These are phyloP conservation scores for Cercospora sp. DNA, from an alignment of 2,329 filamentous ascomycete genomes.

Conservation along the genomic window DNA sequence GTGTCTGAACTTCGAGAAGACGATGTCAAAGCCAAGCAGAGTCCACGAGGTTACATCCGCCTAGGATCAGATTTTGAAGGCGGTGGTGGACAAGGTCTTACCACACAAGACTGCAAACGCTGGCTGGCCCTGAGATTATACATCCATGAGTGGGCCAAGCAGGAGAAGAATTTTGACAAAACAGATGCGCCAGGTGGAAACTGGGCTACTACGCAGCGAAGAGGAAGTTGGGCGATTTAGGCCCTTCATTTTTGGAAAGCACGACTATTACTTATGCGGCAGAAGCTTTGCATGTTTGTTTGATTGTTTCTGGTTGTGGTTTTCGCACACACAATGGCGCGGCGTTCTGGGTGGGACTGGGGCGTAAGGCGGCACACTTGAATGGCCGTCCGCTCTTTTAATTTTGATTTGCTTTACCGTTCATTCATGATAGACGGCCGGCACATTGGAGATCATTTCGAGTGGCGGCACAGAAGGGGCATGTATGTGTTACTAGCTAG, in stretches of 20 bases:
- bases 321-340: not conserved
- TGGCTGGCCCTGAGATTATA: slow-evolving; percentile 85
- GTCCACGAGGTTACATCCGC: slow-evolving; percentile 70
- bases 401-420: not conserved
- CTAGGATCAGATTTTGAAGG: slow-evolving; percentile 50
- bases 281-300: slow-evolving; percentile 6
- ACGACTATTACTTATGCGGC: not conserved
- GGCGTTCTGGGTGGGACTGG: not conserved
- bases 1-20: slow-evolving; percentile 69
- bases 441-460: not conserved
- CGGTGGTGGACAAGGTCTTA: slow-evolving; percentile 49
- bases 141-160: slow-evolving; percentile 84
- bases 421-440: slow-evolving; percentile 3
- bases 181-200: slow-evolving; percentile 36
- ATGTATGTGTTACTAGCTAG: slow-evolving; percentile 4
- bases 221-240: slow-evolving; percentile 51
- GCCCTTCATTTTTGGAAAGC: not conserved
- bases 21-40: slow-evolving; percentile 61
- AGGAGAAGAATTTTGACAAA: slow-evolving; percentile 69
- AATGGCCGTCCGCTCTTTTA: not conserved
- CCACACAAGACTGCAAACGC: slow-evolving; percentile 60
- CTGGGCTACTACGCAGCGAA: slow-evolving; percentile 48
- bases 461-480: not conserved
- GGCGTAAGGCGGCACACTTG: not conserved
- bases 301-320: not conserved